Conservation (phyloP, 2,329 filamentous ascomycete species). For the Aaosphaeria arxii region DNA sequence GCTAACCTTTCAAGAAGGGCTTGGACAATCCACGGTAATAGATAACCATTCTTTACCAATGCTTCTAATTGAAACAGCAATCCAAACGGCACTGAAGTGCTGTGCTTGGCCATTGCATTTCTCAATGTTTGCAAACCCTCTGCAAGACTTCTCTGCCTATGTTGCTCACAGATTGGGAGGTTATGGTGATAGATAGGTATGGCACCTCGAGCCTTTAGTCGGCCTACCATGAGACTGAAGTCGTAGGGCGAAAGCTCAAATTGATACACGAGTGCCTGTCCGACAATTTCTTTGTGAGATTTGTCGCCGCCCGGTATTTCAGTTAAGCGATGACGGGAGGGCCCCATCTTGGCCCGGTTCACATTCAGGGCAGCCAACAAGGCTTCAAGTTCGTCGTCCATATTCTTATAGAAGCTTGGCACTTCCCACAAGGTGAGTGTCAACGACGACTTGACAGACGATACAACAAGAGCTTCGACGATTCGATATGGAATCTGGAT, state of each 20-base stretch:
- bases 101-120: background rate
- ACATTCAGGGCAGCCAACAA: slow-evolving; percentile 6
- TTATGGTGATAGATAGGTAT: slow-evolving; percentile 3
- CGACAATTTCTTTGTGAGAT: slow-evolving; percentile 34
- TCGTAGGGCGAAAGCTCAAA: slow-evolving; percentile 13
- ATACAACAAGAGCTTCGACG: slow-evolving; percentile 31
- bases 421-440: slow-evolving; percentile 32
- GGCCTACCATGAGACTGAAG: slow-evolving; percentile 6
- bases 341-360: background rate
- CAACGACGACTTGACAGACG: slow-evolving; percentile 19
- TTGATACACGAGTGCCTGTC: slow-evolving; percentile 50
- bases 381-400: slow-evolving; percentile 4
- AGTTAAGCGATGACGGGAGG: background rate
- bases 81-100: slow-evolving; percentile 48
- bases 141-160: background rate
- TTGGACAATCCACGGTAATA: slow-evolving; percentile 8
- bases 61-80: slow-evolving; percentile 64
- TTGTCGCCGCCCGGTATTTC: slow-evolving; percentile 5
- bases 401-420: slow-evolving; percentile 24
- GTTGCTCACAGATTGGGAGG: background rate
- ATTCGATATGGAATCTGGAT: slow-evolving; percentile 38
- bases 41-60: slow-evolving; percentile 55
- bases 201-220: slow-evolving; percentile 6
- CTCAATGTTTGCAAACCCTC: slow-evolving; percentile 1
- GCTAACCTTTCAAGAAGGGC: slow-evolving; percentile 3